phyloP scores from a whole-genome alignment of 768 basidiomycete genomes.

The Amyloporia xantha region DNA sequence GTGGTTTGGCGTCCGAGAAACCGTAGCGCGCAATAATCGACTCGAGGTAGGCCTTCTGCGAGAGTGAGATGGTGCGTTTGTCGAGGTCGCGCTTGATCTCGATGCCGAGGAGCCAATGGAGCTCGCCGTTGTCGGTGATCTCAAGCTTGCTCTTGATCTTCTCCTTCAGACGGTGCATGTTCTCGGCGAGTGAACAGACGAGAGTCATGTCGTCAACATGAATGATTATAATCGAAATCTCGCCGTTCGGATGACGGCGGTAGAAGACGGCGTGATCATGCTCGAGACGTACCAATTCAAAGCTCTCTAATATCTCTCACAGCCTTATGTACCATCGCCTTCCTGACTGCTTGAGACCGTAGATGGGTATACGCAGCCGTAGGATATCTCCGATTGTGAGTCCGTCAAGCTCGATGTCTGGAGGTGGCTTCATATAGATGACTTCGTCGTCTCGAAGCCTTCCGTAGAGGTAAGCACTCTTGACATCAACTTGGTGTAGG shows the following conservation, averaged over 20 bases:
- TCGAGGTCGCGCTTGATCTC: slow-evolving; percentile 8
- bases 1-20: slow-evolving; percentile 16
- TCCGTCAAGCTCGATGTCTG: neutral
- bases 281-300: slow-evolving; percentile 6
- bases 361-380: slow-evolving; percentile 15
- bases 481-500: slow-evolving; percentile 29
- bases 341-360: slow-evolving; percentile 24
- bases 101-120: slow-evolving; percentile 6
- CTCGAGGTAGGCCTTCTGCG: slow-evolving; percentile 18
- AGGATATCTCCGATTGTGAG: slow-evolving; percentile 8
- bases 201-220: slow-evolving; percentile 7
- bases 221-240: neutral
- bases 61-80: slow-evolving; percentile 10
- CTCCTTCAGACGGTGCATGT: neutral
- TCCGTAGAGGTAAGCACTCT: slow-evolving; percentile 25
- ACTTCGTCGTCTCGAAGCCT: slow-evolving; percentile 9
- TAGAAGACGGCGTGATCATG: slow-evolving; percentile 13
- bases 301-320: neutral
- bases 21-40: slow-evolving; percentile 17
- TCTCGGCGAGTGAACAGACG: neutral
- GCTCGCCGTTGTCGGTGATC: slow-evolving; percentile 1
- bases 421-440: slow-evolving; percentile 9
- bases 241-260: neutral
- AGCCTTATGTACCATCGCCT: slow-evolving; percentile 17
- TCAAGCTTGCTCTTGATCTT: neutral